Percentiles rank a stretch among this genome's conserved stretches.
Conservation (phyloP, 768 basidiomycete genomes). For the Agrocybe praecox region DNA sequence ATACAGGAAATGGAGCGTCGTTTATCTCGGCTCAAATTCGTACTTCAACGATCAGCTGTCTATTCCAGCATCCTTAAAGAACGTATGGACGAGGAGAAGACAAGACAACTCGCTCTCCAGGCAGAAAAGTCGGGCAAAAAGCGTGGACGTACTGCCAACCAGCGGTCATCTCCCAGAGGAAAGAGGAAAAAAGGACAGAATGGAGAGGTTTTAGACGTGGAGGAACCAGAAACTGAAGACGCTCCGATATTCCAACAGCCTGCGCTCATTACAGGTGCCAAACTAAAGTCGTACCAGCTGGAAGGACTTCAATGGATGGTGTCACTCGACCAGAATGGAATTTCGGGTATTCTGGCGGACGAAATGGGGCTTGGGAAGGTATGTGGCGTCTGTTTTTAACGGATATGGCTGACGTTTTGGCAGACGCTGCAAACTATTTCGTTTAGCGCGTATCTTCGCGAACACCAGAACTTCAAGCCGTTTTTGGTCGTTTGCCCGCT, state of each 20-base stretch:
- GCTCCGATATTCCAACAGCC: constrained; percentile 67
- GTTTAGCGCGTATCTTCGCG: constrained; percentile 88
- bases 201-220: constrained; percentile 21
- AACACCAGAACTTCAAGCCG: constrained; percentile 66
- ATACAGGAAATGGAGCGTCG: constrained; percentile 51
- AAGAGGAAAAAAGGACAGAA: constrained; percentile 30
- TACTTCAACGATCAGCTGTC: constrained; percentile 77
- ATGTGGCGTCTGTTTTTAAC: constrained; percentile 5
- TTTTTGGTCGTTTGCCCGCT: constrained; percentile 93
- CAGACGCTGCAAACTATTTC: constrained; percentile 96
- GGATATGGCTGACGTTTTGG: not conserved
- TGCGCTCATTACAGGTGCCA: constrained; percentile 79
- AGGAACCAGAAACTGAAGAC: constrained; percentile 25
- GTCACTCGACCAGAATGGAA: constrained; percentile 81
- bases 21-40: constrained; percentile 56
- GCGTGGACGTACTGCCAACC: constrained; percentile 16
- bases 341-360: constrained; percentile 87
- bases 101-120: constrained; percentile 24
- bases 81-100: constrained; percentile 70
- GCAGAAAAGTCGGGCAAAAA: constrained; percentile 30
- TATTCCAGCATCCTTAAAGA: constrained; percentile 72
- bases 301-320: constrained; percentile 97
- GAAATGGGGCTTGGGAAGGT: constrained; percentile 96
- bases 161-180: constrained; percentile 16
- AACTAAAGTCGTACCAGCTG: constrained; percentile 87